Base-by-base conservation (phyloP, 2,329 filamentous ascomycete species). In the Drechslerella dactyloides region DNA sequence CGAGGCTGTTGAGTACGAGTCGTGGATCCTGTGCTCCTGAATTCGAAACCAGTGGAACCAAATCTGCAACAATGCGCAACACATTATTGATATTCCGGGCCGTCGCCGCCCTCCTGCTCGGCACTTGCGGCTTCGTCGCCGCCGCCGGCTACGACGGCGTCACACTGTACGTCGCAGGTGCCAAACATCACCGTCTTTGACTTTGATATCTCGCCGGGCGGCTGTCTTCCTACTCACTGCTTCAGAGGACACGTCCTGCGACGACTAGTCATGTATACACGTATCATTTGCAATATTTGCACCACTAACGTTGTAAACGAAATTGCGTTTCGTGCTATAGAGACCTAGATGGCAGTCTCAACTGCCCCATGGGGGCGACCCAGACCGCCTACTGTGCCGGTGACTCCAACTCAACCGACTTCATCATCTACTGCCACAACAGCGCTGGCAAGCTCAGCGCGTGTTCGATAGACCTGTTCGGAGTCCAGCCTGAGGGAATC, bases 11-110 rank as follows among this genome's bases (percentile, higher is more conserved):
- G n/a, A n/a, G n/a, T n/a, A n/a, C n/a, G 40, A 17, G 37, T 17
- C 37, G 37, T 15, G n/a, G 21, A 46, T 17, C 42, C 50, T 35
- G 46, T 52, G 21, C 55, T 42, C 46, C 58, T 61, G 58, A 61
- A 54, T 42, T 46, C 48, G 35, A 15, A 15, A 27, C 40, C 13
- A 11, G 5, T 50, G 11, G 40, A 52, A n/a, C n/a, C n/a, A n/a
- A 48, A 56, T 55, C 60, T 72, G 68, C 68, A 72, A 72, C 68
- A 65, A 72, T 72, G 68, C 68, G 51, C 68, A 72, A 72, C 68
- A 52, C 68, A 72, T n/a, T n/a, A n/a, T n/a, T n/a, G n/a, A n/a
- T n/a, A n/a, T 72, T 72, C 23, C 42, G 13, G 19, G 19, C 60
- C 11, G 40, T 30, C 21, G 44, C 35, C 55, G 37, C 27, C 27